These are phyloP conservation scores for Trichoderma oligosporum DNA, from an alignment of 2,329 filamentous ascomycete genomes.

Conservation along the genomic window DNA sequence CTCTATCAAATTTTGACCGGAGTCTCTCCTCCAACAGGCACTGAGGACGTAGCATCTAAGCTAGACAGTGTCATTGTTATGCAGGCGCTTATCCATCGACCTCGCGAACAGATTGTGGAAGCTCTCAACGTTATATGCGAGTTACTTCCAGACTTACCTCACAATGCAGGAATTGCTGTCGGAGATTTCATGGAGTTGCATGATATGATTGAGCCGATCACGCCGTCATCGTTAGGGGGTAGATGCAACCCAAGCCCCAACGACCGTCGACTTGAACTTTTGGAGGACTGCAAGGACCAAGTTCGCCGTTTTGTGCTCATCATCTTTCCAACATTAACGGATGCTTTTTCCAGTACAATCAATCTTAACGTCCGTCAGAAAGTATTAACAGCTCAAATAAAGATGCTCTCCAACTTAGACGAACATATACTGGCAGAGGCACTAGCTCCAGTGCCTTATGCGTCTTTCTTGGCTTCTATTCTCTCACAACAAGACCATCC, in stretches of 20 bases:
- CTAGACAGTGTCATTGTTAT: constrained; percentile 97
- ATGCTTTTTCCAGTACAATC: constrained; percentile 96
- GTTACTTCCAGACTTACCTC: constrained; percentile 72
- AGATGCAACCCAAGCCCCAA: constrained; percentile 51
- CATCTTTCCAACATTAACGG: constrained; percentile 87
- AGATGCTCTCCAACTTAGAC: constrained; percentile 97
- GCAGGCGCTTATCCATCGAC: constrained; percentile 94
- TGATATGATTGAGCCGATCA: constrained; percentile 38
- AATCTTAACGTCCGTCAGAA: constrained; percentile 93
- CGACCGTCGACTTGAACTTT: constrained; percentile 75
- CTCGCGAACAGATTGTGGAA: constrained; percentile 93
- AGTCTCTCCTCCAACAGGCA: constrained; percentile 80
- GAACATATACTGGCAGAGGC: constrained; percentile 79
- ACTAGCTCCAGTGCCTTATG: constrained; percentile 83
- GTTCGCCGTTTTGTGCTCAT: constrained; percentile 91
- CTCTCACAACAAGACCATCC: constrained; percentile 92
- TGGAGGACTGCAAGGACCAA: constrained; percentile 79
- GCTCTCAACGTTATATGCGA: constrained; percentile 97
- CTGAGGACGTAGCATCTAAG: constrained; percentile 74
- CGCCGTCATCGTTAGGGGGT: constrained; percentile 34
- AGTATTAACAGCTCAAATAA: constrained; percentile 90
- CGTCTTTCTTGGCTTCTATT: constrained; percentile 92
- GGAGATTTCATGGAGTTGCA: constrained; percentile 45
- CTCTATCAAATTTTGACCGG: constrained; percentile 96
- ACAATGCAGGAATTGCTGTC: constrained; percentile 43